Percentiles rank a stretch among this genome's conserved stretches.
Conservation (phyloP, 257 asterid genomes). For the Solanum habrochaites region DNA sequence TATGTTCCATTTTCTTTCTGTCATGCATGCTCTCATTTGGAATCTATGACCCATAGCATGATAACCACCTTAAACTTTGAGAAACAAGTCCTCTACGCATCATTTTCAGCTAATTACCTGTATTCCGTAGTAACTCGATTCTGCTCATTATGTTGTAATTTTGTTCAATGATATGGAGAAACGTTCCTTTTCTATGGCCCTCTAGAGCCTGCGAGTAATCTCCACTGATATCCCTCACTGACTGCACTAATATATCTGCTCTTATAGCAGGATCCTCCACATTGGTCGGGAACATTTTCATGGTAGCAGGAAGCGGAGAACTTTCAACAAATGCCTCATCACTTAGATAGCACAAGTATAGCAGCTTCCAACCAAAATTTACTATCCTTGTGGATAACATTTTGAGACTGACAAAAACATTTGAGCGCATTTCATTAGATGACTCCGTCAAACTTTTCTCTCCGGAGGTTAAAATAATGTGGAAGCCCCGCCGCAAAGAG, state of each 20-base stretch:
- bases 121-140: constrained; percentile 38
- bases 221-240: constrained; percentile 49
- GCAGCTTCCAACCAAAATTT: constrained; percentile 66
- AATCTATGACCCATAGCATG: neutral
- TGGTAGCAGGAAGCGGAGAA: constrained; percentile 36
- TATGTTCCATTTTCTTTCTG: neutral
- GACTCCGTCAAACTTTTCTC: constrained; percentile 26
- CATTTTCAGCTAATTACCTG: constrained; percentile 32
- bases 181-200: constrained; percentile 37
- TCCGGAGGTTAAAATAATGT: constrained; percentile 22
- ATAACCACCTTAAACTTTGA: neutral
- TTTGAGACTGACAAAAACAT: constrained; percentile 48
- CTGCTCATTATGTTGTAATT: constrained; percentile 57
- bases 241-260: constrained; percentile 73
- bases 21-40: neutral
- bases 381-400: constrained; percentile 57
- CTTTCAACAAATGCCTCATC: constrained; percentile 62
- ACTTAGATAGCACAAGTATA: constrained; percentile 64
- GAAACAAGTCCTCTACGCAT: neutral
- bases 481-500: constrained; percentile 57
- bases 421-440: constrained; percentile 36
- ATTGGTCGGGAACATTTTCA: constrained; percentile 90
- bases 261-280: constrained; percentile 81
- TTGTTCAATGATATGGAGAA: constrained; percentile 62
- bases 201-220: constrained; percentile 17